A percentile compares a stretch with the other conserved stretches of the same genome.
These are phyloP conservation scores for Xylariaceae sp. DNA, from an alignment of 2,329 filamentous ascomycete species.

Conservation along the genomic window DNA sequence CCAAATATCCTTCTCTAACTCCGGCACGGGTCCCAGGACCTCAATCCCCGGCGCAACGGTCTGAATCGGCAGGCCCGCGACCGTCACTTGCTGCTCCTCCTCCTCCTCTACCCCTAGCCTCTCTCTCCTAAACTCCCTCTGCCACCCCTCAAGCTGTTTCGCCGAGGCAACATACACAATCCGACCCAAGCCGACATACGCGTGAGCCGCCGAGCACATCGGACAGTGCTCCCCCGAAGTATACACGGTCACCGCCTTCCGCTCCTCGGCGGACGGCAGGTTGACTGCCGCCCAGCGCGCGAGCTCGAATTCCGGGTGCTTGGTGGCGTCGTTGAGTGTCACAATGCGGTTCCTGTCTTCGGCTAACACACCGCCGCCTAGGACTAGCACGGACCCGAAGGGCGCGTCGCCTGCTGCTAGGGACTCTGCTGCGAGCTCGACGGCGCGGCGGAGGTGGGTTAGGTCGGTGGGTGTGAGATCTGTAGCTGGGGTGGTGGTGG, in stretches of 20 bases:
- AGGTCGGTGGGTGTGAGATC: constrained; percentile 10
- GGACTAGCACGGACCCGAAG: constrained; percentile 20
- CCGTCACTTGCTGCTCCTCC: constrained; percentile 1
- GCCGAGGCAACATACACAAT: constrained; percentile 22
- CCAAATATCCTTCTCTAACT: constrained; percentile 17
- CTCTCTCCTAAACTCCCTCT: constrained; percentile 8
- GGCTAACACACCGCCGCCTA: neutral
- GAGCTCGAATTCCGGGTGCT: constrained; percentile 22
- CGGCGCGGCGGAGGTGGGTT: constrained; percentile 20
- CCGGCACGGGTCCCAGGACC: constrained; percentile 17
- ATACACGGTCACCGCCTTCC: constrained; percentile 17
- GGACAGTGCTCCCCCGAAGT: constrained; percentile 23
- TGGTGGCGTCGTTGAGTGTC: constrained; percentile 15
- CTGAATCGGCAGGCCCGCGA: constrained; percentile 7
- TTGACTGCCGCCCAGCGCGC: constrained; percentile 19
- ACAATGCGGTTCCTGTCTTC: constrained; percentile 21
- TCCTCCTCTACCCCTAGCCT: neutral
- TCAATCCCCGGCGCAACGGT: constrained; percentile 12
- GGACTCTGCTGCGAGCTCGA: constrained; percentile 29
- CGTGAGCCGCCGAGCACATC: constrained; percentile 23
- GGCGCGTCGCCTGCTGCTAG: constrained; percentile 23
- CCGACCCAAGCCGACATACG: constrained; percentile 15
- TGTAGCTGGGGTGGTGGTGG: neutral
- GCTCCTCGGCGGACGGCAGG: constrained; percentile 6
- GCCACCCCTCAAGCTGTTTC: constrained; percentile 14